Conservation (phyloP, 2,329 filamentous ascomycete species). For the Cladobotryum mycophilum region DNA sequence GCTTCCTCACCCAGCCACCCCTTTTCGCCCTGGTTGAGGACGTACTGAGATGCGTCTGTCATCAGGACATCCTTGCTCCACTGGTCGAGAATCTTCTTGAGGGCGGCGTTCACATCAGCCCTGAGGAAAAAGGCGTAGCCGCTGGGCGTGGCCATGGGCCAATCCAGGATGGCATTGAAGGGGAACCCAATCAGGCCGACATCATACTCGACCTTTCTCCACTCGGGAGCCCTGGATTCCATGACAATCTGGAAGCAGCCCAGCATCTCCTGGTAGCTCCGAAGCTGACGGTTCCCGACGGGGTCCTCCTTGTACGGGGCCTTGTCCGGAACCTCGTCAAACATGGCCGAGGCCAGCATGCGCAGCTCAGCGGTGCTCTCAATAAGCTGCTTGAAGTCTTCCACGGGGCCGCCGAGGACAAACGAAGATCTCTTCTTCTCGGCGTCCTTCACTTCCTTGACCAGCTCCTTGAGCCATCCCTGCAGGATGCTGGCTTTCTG, state of each 20-base stretch:
- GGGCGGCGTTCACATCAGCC: constrained; percentile 42
- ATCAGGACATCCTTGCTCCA: constrained; percentile 28
- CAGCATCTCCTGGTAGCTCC: constrained; percentile 18
- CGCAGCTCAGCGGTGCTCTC: constrained; percentile 16
- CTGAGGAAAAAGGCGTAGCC: constrained; percentile 50
- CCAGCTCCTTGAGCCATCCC: constrained; percentile 3
- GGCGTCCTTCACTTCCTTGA: not conserved
- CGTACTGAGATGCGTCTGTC: constrained; percentile 19
- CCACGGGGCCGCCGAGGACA: not conserved
- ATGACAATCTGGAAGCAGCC: constrained; percentile 15
- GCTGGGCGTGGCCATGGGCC: constrained; percentile 50
- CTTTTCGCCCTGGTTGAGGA: constrained; percentile 7
- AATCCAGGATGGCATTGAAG: constrained; percentile 52
- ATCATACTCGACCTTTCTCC: constrained; percentile 11
- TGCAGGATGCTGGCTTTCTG: not conserved
- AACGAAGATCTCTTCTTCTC: too few species aligned
- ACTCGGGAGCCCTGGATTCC: constrained; percentile 13
- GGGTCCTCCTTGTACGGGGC: constrained; percentile 15
- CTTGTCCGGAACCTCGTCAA: constrained; percentile 18
- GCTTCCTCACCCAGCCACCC: constrained; percentile 18
- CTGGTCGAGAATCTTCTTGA: constrained; percentile 45
- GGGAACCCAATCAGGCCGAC: constrained; percentile 46
- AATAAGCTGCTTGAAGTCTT: constrained; percentile 10
- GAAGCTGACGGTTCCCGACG: constrained; percentile 11
- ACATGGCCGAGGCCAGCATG: constrained; percentile 19